phyloP scores from a whole-genome alignment of 1,284 basidiomycete species.

The Fistulinella cinereoalba region DNA sequence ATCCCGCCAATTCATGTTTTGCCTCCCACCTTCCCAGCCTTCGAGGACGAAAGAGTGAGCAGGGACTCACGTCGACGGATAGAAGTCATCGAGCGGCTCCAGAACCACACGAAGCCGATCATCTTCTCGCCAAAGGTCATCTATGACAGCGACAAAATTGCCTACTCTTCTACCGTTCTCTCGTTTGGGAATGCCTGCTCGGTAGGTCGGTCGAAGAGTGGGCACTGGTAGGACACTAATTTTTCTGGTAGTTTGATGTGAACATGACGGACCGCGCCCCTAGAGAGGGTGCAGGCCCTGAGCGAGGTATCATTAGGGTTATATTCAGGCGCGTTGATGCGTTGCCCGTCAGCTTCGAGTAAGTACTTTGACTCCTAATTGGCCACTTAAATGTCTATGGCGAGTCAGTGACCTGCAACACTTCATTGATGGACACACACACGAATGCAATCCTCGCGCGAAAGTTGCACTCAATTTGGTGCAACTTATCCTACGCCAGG shows the following conservation, averaged over 20 bases:
- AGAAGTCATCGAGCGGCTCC: constrained; percentile 36
- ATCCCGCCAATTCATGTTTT: no score
- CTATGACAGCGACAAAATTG: constrained; percentile 41
- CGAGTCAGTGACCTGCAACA: constrained; percentile 23
- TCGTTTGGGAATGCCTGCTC: constrained; percentile 25
- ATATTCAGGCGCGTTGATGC: constrained; percentile 30
- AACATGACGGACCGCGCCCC: constrained; percentile 30
- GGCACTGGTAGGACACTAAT: background rate
- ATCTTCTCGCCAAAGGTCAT: constrained; percentile 34
- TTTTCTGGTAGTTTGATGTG: constrained; percentile 26
- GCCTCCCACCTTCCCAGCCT: no score
- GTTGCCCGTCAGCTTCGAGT: constrained; percentile 26
- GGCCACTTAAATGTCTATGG: background rate
- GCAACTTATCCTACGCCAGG: constrained; percentile 31
- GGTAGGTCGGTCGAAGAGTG: constrained; percentile 9
- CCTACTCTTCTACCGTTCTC: constrained; percentile 33
- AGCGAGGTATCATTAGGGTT: constrained; percentile 17
- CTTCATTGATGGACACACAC: constrained; percentile 26
- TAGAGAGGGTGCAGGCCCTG: constrained; percentile 10
- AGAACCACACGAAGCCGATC: constrained; percentile 23
- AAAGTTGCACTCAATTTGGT: constrained; percentile 26
- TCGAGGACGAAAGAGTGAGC: constrained; percentile 11
- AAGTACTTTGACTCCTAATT: background rate
- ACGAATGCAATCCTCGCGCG: constrained; percentile 25
- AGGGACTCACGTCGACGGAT: constrained; percentile 17